Base-by-base conservation (phyloP, 257 asterid species). In the Solanum megistacrolobum region DNA sequence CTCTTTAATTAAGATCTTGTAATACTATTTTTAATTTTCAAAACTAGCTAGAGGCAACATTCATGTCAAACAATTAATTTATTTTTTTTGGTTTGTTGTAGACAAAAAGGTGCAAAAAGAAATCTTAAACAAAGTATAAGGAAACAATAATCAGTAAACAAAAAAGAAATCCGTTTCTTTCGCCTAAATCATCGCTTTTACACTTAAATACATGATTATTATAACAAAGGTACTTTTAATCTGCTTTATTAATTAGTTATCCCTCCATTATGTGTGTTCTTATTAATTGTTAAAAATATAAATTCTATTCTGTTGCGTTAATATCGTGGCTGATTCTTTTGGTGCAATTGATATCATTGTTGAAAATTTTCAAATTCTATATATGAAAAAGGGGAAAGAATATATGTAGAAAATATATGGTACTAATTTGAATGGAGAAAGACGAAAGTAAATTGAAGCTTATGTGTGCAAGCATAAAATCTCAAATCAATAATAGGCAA, bases 171-270 rank as follows among this genome's bases (percentile, higher is more conserved):
- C 87, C 95, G 82, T 52, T 88, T 87, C 88, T 89, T 83, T 88
- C 91, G 95, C 94, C 95, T 91, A 86, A 89, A 91, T 93, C 84
- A 86, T 81, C 92, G 92, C 73, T 73, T 87, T 62, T 34, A 66
- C 88, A n/a, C 88, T 16, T 91, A 62, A 86, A 85, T 85, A 66
- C 16, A 65, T 38, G 27, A 66, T 85, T 12, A 85, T 39, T 41
- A 29, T 27, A 29, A 16, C 68, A 16, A 29, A 27, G 68, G 66
- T 81, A 81, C 85, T 46, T 29, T 81, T 48, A 46, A 81, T 43
- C 25, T 81, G 20, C 41, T 81, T 81, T 79, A 46, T 46, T 46
- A 48, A 29, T 81, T 46, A 46, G 21, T 66, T 66, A 27, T 9
- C 85, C 85, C 29, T 81, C 41, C 29, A 31, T 68, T 3, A 29